Conservation (phyloP, 805 yeast species). For the Candida awuae region DNA sequence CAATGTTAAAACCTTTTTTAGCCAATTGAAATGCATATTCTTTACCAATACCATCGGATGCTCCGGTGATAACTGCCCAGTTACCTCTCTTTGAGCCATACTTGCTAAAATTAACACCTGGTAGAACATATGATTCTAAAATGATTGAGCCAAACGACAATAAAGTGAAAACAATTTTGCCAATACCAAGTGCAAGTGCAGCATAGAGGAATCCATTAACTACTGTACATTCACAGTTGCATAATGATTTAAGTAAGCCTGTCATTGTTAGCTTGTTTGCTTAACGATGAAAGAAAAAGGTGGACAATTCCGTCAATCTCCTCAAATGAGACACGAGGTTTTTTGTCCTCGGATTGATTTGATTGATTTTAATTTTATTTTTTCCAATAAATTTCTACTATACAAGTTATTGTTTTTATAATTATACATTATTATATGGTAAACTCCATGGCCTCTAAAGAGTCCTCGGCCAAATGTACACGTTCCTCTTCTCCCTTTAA, state of each 20-base stretch:
- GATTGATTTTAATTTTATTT: background rate
- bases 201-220: constrained; percentile 25
- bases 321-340: background rate
- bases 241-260: background rate
- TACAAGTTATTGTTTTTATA: background rate
- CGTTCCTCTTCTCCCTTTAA: constrained; percentile 22
- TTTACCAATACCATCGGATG: constrained; percentile 96
- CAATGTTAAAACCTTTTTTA: constrained; percentile 69
- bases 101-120: constrained; percentile 48
- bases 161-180: constrained; percentile 43
- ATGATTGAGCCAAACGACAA: constrained; percentile 47
- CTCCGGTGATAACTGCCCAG: constrained; percentile 97
- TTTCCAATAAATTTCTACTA: background rate
- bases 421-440: constrained; percentile 1
- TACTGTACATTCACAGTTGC: constrained; percentile 4
- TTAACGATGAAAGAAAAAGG: background rate
- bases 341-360: background rate
- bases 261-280: background rate
- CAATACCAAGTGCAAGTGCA: constrained; percentile 53
- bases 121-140: constrained; percentile 56
- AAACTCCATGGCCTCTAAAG: constrained; percentile 42
- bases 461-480: constrained; percentile 32
- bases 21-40: constrained; percentile 87
- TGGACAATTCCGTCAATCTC: background rate
- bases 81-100: constrained; percentile 70